These are phyloP conservation scores for Kluyveromyces wickerhamii DNA, from an alignment of 805 yeast species.

Conservation along the genomic window DNA sequence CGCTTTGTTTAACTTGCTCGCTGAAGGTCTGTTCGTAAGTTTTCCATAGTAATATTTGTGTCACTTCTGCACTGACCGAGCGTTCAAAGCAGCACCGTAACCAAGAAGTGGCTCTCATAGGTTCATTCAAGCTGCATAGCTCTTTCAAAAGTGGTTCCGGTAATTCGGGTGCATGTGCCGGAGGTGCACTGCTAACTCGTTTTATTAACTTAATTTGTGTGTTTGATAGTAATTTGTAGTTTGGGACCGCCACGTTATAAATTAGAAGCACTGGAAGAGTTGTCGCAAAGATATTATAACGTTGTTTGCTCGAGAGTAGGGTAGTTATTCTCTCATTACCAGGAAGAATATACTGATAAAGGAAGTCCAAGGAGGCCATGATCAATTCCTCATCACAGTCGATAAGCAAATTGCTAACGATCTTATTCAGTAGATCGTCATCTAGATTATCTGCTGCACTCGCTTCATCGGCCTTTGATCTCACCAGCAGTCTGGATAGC, in stretches of 20 bases:
- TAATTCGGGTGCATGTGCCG: slow-evolving; percentile 56
- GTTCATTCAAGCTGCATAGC: slow-evolving; percentile 65
- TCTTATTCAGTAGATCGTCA: slow-evolving; percentile 40
- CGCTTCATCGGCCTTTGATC: slow-evolving; percentile 41
- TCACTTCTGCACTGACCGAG: slow-evolving; percentile 69
- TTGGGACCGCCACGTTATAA: slow-evolving; percentile 36
- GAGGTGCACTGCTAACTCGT: slow-evolving; percentile 57
- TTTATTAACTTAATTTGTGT: slow-evolving; percentile 35
- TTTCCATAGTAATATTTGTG: slow-evolving; percentile 94
- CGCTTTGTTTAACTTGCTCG: slow-evolving; percentile 42
- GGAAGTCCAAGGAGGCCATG: slow-evolving; percentile 67
- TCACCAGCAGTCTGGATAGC: slow-evolving; percentile 68
- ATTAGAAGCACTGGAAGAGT: slow-evolving; percentile 57
- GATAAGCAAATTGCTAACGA: slow-evolving; percentile 51
- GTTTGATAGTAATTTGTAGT: slow-evolving; percentile 24
- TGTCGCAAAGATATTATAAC: slow-evolving; percentile 45
- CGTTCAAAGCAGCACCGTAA: slow-evolving; percentile 87
- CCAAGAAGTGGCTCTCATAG: slow-evolving; percentile 90
- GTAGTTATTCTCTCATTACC: slow-evolving; percentile 48
- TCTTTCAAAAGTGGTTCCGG: slow-evolving; percentile 48
- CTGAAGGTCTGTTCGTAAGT: slow-evolving; percentile 85
- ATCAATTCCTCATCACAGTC: slow-evolving; percentile 56
- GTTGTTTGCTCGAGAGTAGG: slow-evolving; percentile 39
- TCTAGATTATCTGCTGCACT: slow-evolving; percentile 44
- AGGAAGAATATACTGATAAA: slow-evolving; percentile 71